These are phyloP conservation scores for Leishmania guyanensis DNA, from an alignment of 208 protist genomes.

Conservation along the genomic window DNA sequence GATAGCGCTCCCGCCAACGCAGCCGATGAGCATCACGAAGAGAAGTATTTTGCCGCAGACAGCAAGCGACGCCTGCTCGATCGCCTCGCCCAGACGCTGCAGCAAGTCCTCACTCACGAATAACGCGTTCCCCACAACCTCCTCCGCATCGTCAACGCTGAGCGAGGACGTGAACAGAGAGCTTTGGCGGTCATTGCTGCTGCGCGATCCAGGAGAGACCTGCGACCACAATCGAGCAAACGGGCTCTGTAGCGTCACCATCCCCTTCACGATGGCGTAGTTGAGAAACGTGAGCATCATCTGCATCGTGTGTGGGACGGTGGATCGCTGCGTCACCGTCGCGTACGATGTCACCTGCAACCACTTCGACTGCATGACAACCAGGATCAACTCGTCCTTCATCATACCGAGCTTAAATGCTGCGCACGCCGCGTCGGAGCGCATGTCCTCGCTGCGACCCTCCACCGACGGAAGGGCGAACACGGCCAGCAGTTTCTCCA, in stretches of 20 bases:
- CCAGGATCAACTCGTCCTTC: conserved; percentile 62
- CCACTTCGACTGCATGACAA: conserved; percentile 52
- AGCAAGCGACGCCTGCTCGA: conserved; percentile 55
- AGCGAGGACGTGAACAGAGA: conserved; percentile 25
- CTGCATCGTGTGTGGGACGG: conserved; percentile 65
- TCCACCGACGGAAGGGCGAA: conserved; percentile 50
- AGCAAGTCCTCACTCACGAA: conserved; percentile 33
- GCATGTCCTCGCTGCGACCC: conserved; percentile 79
- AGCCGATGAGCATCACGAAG: conserved; percentile 68
- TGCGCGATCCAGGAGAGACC: conserved; percentile 21
- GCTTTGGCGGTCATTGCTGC: conserved; percentile 16
- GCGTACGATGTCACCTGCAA: conserved; percentile 58
- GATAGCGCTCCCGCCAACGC: conserved; percentile 51
- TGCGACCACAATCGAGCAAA: conserved; percentile 47
- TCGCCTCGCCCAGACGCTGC: conserved; percentile 29
- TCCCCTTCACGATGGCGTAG: conserved; percentile 55
- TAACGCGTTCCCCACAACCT: conserved; percentile 25
- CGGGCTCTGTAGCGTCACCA: conserved; percentile 59
- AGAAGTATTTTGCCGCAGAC: conserved; percentile 81
- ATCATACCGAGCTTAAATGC: conserved; percentile 74
- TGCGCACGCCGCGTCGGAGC: conserved; percentile 78
- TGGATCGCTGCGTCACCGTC: conserved; percentile 38
- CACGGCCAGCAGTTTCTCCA: conserved; percentile 68
- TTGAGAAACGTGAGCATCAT: conserved; percentile 81
- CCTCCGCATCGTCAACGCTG: conserved; percentile 22